Evolutionary conservation across 345 rosid genomes (phyloP), one percentile per base, ranked within the genome.

Genomic region (Excoecaria agallocha): DNA sequence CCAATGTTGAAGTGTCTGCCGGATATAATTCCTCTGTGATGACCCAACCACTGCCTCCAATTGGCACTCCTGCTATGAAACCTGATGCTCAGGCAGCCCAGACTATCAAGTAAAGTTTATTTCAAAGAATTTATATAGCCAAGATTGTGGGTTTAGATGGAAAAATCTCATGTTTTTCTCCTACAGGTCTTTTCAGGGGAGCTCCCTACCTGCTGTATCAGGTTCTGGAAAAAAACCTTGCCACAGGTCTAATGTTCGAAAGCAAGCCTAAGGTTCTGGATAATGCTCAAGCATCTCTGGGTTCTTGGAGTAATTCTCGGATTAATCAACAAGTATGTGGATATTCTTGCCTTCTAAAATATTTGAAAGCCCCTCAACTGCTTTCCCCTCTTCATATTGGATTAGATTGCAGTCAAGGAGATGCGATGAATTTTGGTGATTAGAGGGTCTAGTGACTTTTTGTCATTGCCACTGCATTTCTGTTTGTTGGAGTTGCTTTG

Each of bases 31-130:
- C 85, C 35, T 68, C 82, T 22, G 54, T 70, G 48, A 73, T 59
- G 20, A 75, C 91, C 17, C 97, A 90, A 74, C 82, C 80, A 52
- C 79, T 96, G 82, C 91, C 88, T 72, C 97, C 98, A 22, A 89
- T 95, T 22, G 87, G 99, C 77, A 89, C 91, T 73, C 94, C 86
- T 72, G 85, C 94, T 4, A 56, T 76, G 76, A 95, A 86, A 86
- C 62, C 76, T 79, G 97, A 87, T 74, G 69, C 77, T 57, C 91
- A 77, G 76, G 81, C 87, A 71, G 87, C 86, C 58, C 90, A 85
- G 80, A 78, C 85, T 69, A 76, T 82, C 84, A 89, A 82, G 97
- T 90, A 88, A 76, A 19, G 60, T 50, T 66, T 25, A 45, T 61
- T 62, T 63, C 58, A 38, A 56, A 73, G 60, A 62, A 17, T 68